These are phyloP conservation scores for Bocquillonia castaneifolia DNA, from an alignment of 441 rosid species.

Conservation along the genomic window DNA sequence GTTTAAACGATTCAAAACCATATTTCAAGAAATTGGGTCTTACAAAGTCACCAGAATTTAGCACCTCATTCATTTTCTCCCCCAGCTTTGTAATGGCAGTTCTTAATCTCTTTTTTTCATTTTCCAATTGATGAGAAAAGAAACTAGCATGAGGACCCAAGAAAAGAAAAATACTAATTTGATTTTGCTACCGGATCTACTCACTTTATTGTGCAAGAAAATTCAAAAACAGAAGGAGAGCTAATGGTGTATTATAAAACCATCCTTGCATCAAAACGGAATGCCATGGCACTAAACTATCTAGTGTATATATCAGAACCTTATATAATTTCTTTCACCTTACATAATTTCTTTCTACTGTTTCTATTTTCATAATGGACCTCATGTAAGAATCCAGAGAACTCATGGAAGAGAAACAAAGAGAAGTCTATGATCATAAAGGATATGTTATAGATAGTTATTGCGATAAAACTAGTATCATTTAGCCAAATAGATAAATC, in stretches of 20 bases:
- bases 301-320: neutral
- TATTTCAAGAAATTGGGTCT: neutral
- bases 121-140: neutral
- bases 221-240: neutral
- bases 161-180: neutral
- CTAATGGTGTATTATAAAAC: neutral
- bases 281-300: neutral
- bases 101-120: neutral
- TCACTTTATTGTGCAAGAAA: neutral
- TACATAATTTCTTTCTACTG: neutral
- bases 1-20: neutral
- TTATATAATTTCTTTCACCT: neutral
- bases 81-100: neutral
- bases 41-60: neutral
- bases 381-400: neutral
- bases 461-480: neutral
- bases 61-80: neutral
- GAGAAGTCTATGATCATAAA: neutral
- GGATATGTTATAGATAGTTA: neutral
- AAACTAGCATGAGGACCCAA: neutral
- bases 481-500: conserved; percentile 14
- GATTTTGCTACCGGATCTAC: neutral
- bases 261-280: neutral
- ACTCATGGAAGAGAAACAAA: neutral
- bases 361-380: neutral